Conservation (phyloP, 106 monocot species). For the Hemerocallis citrina region DNA sequence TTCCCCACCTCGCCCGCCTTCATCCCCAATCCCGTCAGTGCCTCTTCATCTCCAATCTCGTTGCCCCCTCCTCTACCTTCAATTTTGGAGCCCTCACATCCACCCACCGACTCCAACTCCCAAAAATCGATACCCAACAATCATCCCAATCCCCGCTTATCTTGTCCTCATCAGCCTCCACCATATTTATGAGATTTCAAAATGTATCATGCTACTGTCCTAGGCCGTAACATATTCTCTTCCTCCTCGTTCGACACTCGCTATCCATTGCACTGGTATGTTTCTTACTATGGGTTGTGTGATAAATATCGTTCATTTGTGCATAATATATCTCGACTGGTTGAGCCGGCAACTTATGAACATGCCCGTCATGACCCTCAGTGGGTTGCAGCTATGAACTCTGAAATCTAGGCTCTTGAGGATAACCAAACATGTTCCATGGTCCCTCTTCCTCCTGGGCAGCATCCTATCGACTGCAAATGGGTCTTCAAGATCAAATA, state of each 20-base stretch:
- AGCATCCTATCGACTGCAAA: background rate
- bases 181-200: background rate
- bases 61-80: background rate
- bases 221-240: no score
- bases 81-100: background rate
- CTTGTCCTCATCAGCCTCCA: no score
- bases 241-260: background rate
- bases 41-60: no score
- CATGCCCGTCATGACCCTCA: background rate
- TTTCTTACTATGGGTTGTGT: no score
- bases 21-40: no score
- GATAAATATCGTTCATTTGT: no score
- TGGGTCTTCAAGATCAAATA: conserved; percentile 4
- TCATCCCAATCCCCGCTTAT: background rate
- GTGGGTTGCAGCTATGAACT: background rate
- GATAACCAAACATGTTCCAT: background rate
- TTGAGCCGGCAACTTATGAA: no score
- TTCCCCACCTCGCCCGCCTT: no score
- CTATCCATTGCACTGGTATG: background rate
- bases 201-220: no score
- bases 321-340: no score
- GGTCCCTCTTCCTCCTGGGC: background rate
- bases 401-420: background rate
- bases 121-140: no score
- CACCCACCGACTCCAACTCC: no score